Percentiles rank a stretch among this genome's conserved stretches.
Evolutionary conservation across 306 rosid genomes (phyloP).

Genomic region (Malus sieversii): DNA sequence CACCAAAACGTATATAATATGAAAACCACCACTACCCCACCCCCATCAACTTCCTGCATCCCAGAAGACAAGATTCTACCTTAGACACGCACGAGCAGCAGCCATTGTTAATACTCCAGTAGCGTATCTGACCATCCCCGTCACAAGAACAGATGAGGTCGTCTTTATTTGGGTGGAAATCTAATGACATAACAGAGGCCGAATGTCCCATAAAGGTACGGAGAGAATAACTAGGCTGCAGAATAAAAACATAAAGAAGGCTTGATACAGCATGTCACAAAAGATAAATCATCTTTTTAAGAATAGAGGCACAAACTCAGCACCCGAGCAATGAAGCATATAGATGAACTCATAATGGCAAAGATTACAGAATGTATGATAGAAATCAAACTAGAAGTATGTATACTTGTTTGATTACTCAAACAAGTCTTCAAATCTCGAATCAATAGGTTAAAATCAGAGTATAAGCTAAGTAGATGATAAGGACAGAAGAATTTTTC

Average conservation of each 20-base stretch:
- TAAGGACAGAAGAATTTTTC: not conserved
- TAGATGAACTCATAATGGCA: not conserved
- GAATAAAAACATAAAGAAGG: not conserved
- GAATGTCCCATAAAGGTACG: conserved; percentile 86
- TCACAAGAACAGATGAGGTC: conserved; percentile 94
- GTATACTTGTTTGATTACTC: not conserved
- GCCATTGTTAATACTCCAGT: conserved; percentile 87
- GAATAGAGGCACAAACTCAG: not conserved
- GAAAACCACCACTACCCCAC: too few relatives aligned
- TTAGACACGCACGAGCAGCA: conserved; percentile 59
- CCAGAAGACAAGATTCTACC: conserved; percentile 34
- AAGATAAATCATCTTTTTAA: not conserved
- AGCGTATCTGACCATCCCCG: conserved; percentile 83
- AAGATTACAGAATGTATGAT: not conserved
- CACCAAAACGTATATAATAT: too few relatives aligned
- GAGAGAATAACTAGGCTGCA: conserved; percentile 86
- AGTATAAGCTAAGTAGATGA: not conserved
- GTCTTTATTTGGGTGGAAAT: conserved; percentile 90
- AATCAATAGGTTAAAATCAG: not conserved
- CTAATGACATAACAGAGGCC: conserved; percentile 69
- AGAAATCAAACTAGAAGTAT: not conserved
- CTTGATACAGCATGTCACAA: not conserved
- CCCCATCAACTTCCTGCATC: not conserved
- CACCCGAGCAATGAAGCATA: not conserved
- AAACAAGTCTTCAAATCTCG: not conserved